phyloP scores from a whole-genome alignment of 306 rosid species.

The Casuarina cunninghamiana region DNA sequence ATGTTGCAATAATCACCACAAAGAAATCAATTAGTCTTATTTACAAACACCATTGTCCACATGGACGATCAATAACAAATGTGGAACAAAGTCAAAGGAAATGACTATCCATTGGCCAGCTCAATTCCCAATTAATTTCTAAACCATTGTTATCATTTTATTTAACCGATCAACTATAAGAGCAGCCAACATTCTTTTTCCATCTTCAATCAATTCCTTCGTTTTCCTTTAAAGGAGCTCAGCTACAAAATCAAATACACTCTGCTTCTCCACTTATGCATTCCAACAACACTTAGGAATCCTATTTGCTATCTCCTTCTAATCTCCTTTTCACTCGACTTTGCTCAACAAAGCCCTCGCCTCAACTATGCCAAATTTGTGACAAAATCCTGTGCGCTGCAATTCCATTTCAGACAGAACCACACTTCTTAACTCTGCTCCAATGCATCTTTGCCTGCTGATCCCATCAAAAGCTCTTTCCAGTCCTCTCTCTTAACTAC shows the following conservation, averaged over 20 bases:
- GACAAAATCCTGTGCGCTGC: background rate
- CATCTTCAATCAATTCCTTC: background rate
- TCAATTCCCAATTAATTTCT: background rate
- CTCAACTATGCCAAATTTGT: background rate
- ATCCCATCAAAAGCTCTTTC: background rate
- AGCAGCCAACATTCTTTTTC: background rate
- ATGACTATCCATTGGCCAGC: background rate
- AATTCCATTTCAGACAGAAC: background rate
- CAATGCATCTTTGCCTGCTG: background rate
- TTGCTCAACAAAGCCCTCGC: background rate
- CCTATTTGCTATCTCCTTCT: background rate
- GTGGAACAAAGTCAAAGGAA: background rate
- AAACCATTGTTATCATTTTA: constrained; percentile 1
- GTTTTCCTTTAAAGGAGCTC: background rate
- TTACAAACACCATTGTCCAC: background rate
- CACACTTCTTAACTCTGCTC: background rate
- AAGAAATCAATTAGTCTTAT: background rate
- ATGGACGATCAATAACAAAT: background rate
- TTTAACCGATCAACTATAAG: background rate
- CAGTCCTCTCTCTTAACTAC: background rate
- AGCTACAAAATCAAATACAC: background rate
- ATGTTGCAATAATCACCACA: constrained; percentile 8
- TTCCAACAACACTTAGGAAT: background rate
- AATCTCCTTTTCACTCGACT: background rate
- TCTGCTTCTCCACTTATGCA: background rate